Evolutionary conservation across 148 eudicot genomes (phyloP).

Genomic region (Persicaria tinctoria): DNA sequence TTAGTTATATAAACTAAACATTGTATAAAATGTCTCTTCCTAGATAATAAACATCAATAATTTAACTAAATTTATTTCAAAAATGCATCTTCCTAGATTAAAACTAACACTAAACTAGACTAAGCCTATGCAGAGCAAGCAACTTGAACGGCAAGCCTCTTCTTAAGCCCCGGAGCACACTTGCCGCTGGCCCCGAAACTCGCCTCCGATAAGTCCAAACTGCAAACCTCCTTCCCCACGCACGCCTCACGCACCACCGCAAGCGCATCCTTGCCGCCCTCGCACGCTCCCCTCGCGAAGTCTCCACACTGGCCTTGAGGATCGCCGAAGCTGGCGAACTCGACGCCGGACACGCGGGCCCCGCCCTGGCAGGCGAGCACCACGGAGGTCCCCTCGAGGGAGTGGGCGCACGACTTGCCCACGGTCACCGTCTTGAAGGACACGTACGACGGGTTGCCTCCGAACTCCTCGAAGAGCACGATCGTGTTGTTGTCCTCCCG

Average conservation of each 20-base stretch:
- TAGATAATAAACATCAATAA: no score
- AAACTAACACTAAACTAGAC: no score
- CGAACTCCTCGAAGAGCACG: slow-evolving; percentile 8
- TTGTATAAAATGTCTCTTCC: no score
- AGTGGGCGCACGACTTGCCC: background rate
- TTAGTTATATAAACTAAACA: no score
- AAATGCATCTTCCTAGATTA: no score
- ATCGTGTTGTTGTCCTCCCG: background rate
- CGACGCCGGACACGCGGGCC: background rate
- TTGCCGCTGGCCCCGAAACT: background rate
- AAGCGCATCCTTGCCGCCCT: background rate
- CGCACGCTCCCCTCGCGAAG: background rate
- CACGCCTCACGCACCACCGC: background rate
- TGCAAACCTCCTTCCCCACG: background rate
- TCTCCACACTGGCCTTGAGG: background rate
- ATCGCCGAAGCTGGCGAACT: background rate
- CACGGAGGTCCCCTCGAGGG: background rate
- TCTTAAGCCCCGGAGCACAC: background rate
- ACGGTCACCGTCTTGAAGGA: background rate
- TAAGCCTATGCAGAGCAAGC: background rate
- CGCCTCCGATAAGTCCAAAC: background rate
- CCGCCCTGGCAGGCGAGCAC: background rate
- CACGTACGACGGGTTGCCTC: background rate
- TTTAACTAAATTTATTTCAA: no score
- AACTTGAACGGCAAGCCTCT: background rate